Percentiles rank a stretch among this genome's conserved stretches.
Conservation (phyloP, 306 rosid species). For the Biancaea sappan region DNA sequence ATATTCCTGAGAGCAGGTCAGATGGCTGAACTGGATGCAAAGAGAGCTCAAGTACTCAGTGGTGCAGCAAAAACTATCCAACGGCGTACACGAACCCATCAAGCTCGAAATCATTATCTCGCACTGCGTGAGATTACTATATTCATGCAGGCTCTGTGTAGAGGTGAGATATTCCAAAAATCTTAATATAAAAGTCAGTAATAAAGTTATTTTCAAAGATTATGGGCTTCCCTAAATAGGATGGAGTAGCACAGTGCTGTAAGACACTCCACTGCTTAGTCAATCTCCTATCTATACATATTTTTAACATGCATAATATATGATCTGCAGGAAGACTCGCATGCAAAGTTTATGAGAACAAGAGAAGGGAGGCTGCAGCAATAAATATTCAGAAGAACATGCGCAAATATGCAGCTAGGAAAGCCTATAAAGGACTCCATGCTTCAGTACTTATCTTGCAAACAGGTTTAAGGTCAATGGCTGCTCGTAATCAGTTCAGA, state of each 20-base stretch:
- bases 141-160: slow-evolving; percentile 74
- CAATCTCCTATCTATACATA: slow-evolving; percentile 27
- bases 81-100: slow-evolving; percentile 78
- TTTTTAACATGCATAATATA: slow-evolving; percentile 33
- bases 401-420: slow-evolving; percentile 69
- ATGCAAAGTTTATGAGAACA: slow-evolving; percentile 56
- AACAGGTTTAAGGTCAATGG: slow-evolving; percentile 84
- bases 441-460: slow-evolving; percentile 66
- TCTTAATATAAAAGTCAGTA: slow-evolving; percentile 35
- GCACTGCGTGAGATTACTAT: slow-evolving; percentile 72
- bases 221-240: slow-evolving; percentile 23
- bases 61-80: slow-evolving; percentile 86
- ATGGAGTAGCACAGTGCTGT: slow-evolving; percentile 25
- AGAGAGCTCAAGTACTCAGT: slow-evolving; percentile 78
- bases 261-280: slow-evolving; percentile 26
- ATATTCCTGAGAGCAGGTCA: slow-evolving; percentile 98
- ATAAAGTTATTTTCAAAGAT: slow-evolving; percentile 21
- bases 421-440: slow-evolving; percentile 61
- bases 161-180: slow-evolving; percentile 64
- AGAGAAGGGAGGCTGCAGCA: slow-evolving; percentile 88
- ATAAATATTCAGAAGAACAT: slow-evolving; percentile 74
- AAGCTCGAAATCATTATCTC: slow-evolving; percentile 75
- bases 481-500: slow-evolving; percentile 77
- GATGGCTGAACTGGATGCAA: slow-evolving; percentile 97
- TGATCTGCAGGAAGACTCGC: slow-evolving; percentile 77